Evolutionary conservation across 2,329 filamentous ascomycete genomes (phyloP), one percentile per base, ranked within the genome.

Genomic region (Colletotrichum cordylinicola): DNA sequence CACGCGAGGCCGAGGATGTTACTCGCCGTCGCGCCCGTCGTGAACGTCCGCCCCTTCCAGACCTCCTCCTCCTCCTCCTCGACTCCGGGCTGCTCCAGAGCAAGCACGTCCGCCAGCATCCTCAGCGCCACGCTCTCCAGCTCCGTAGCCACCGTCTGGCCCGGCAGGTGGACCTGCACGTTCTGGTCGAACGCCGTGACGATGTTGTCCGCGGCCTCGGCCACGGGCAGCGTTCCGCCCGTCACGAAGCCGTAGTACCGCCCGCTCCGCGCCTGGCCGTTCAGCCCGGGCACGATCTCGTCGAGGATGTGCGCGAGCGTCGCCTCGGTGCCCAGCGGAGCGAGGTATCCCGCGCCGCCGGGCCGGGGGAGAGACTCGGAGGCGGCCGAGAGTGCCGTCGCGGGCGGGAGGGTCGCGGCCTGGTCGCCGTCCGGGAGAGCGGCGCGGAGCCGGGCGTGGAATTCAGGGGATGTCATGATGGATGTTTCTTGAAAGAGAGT

Each of bases 241-340:
- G 93, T 98, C 8, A 98, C 94, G 82, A 98, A 98, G 75, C 95
- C 96, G 83, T 95, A 98, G 87, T 98, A 98, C 70, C 92, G 91
- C 13, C 91, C 84, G 58, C 90, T 92, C 56, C 90, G 88, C 78
- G 91, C 93, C 80, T 92, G 90, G 18, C 88, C 90, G 79, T 93
- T 95, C 75, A 97, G 89, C 2, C 90, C 94, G 2, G 90, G 90
- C 55, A 90, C 84, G 72, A 91, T 84, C 74, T 86, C 83, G 9
- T 79, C 37, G 12, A 86, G 79, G 43, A 91, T 85, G 81, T 92
- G 90, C 15, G 80, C 65, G 18, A 87, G 77, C 6, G 86, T 83
- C 8, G 80, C 80, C 2, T 80, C 73, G 74, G 80, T 66, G 81
- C 86, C 79, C 8, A 80, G 79, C 5, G 81, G 73, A 35, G 78